Conservation (phyloP, 1,139 yeast genomes). For the Kodamaea fungicola region DNA sequence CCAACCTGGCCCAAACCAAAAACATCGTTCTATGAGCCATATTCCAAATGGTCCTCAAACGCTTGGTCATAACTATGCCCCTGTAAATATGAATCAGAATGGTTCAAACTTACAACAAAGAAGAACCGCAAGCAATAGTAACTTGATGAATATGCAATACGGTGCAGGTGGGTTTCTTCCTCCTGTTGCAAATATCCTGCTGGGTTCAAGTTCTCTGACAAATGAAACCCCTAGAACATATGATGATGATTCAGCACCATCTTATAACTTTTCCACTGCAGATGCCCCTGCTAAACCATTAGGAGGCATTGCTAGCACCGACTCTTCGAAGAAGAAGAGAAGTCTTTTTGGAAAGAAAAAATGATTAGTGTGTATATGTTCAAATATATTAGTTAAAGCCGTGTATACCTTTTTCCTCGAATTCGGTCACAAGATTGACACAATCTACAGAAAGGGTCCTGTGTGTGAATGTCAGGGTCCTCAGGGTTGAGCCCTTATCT, state of each 20-base stretch:
- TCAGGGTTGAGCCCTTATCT: too few relatives aligned
- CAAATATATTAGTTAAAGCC: too few relatives aligned
- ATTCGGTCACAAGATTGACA: too few relatives aligned
- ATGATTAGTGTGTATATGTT: conserved; percentile 1
- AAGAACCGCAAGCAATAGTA: conserved; percentile 13
- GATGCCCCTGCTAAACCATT: conserved; percentile 29
- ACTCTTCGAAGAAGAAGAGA: conserved; percentile 24
- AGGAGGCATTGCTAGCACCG: conserved; percentile 26
- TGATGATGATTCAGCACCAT: conserved; percentile 6
- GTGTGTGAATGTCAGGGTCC: too few relatives aligned
- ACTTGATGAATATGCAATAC: conserved; percentile 8
- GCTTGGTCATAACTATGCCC: background rate
- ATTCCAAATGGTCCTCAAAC: conserved; percentile 4
- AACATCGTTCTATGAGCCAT: conserved; percentile 15
- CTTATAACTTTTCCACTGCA: conserved; percentile 1
- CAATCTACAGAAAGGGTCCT: too few relatives aligned
- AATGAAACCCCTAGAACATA: conserved; percentile 29
- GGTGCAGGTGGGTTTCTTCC: conserved; percentile 22
- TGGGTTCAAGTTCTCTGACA: conserved; percentile 28
- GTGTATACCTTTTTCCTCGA: too few relatives aligned
- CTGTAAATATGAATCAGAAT: background rate
- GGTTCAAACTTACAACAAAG: conserved; percentile 11
- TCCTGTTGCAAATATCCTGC: conserved; percentile 20
- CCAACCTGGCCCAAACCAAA: conserved; percentile 37
- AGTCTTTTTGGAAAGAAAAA: conserved; percentile 34